phyloP scores from a whole-genome alignment of 2,329 filamentous ascomycete species.

The Trichoderma afroharzianum region DNA sequence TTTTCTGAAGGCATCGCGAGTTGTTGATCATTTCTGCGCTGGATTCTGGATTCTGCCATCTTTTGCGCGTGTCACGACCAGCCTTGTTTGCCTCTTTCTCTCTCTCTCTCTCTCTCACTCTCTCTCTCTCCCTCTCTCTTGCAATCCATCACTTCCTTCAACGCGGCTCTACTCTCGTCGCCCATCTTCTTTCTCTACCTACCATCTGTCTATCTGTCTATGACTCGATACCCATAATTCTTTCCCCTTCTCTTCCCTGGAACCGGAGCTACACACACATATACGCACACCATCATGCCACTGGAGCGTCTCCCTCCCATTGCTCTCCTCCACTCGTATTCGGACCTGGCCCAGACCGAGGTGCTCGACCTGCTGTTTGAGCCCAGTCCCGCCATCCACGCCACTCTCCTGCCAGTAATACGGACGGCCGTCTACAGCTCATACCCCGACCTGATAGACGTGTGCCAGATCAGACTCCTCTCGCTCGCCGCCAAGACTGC shows the following conservation, averaged over 20 bases:
- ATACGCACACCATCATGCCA: slow-evolving; percentile 21
- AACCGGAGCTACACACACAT: not conserved
- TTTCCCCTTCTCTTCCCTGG: not conserved
- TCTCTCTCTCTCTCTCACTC: not conserved
- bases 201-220: not conserved
- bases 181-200: not conserved
- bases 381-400: slow-evolving; percentile 70
- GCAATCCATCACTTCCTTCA: not conserved
- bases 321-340: slow-evolving; percentile 51
- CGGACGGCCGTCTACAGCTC: slow-evolving; percentile 53
- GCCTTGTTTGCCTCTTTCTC: not conserved
- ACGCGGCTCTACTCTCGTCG: not conserved
- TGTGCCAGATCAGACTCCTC: slow-evolving; percentile 60
- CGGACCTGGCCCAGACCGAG: slow-evolving; percentile 50
- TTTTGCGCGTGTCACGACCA: not conserved
- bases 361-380: slow-evolving; percentile 82
- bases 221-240: not conserved
- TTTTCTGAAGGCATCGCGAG: not conserved
- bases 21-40: not conserved
- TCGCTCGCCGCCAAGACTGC: slow-evolving; percentile 52
- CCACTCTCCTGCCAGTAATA: slow-evolving; percentile 66
- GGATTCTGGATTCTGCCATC: not conserved
- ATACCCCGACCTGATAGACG: slow-evolving; percentile 67
- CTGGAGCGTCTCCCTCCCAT: slow-evolving; percentile 51
- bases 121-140: not conserved